Evolutionary conservation across 2,329 filamentous ascomycete genomes (phyloP).

Genomic region (Neonectria magnoliae): DNA sequence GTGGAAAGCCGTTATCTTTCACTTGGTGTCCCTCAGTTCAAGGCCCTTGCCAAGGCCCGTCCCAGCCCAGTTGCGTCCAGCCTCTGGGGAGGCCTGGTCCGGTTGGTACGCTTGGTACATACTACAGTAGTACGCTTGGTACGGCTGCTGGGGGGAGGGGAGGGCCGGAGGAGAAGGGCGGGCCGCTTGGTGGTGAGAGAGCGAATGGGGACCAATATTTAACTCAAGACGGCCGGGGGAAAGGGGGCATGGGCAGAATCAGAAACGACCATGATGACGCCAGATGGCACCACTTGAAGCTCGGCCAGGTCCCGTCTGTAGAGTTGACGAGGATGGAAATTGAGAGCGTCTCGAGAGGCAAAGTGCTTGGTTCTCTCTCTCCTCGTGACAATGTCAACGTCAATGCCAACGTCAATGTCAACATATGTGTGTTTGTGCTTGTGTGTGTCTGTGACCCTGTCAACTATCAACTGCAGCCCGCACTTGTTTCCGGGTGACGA

Average conservation of each 20-base stretch:
- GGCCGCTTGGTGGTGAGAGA: constrained; percentile 21
- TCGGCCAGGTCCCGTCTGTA: background rate
- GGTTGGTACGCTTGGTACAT: constrained; percentile 17
- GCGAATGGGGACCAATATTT: constrained; percentile 17
- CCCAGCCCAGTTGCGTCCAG: constrained; percentile 9
- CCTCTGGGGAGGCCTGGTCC: constrained; percentile 17
- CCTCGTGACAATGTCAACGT: background rate
- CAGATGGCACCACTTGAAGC: constrained; percentile 33
- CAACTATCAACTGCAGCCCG: constrained; percentile 4
- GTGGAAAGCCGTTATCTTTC: constrained; percentile 28
- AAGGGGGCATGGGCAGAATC: constrained; percentile 13
- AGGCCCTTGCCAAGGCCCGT: constrained; percentile 28
- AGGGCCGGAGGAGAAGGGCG: constrained; percentile 16
- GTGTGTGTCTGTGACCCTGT: background rate
- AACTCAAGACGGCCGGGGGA: constrained; percentile 22
- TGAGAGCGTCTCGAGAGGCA: too few species aligned
- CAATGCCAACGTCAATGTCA: background rate
- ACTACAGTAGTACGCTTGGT: background rate
- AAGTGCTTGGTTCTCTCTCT: constrained; percentile 18
- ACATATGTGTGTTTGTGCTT: background rate
- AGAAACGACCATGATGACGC: constrained; percentile 31
- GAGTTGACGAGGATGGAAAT: background rate
- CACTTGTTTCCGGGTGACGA: constrained; percentile 3
- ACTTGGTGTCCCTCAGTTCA: constrained; percentile 3
- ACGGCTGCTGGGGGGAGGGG: constrained; percentile 9